Base-by-base conservation (phyloP, 805 yeast species). In the Pichia manshurica region DNA sequence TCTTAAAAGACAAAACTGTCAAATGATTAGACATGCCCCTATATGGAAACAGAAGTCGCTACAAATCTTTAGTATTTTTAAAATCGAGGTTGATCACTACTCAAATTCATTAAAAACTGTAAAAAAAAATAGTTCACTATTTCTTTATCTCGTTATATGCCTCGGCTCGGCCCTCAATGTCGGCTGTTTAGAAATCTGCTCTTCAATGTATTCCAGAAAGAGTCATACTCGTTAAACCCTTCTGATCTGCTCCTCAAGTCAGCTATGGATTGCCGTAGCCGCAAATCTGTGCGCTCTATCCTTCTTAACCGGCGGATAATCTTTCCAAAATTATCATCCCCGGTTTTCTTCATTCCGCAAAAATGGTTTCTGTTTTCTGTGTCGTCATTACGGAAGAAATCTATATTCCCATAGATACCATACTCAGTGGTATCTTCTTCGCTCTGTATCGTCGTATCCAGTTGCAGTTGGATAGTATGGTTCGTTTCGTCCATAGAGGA, bases 191-290 rank as follows among this genome's bases (percentile, higher is more conserved):
- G n/a, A n/a, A 44, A 38, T n/a, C 23, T 44, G 9, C 21, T 29
- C 17, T 37, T 44, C 12, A 44, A 5, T n/a, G 23, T 9, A 13
- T n/a, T 22, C 47, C 47, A 45, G 19, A 45, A 3, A 9, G 44
- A 28, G 3, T 12, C 17, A 32, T 39, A 3, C 7, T 38, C 17
- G 19, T 39, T 10, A 20, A n/a, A 21, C 1, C 17, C 3, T 8
- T 31, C 1, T 5, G 16, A 4, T 15, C 21, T 5, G 28, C 34
- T n/a, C 15, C 15, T 29, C 46, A 47, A 47, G 31, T 47, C 49
- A 1, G 46, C 43, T 12, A 47, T 42, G 5, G 49, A 47, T 32
- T 47, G 46, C 25, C 49, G 16, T 12, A 47, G 8, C n/a, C 8
- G 29, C 29, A 47, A 20, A 32, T 47, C 49, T 2, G 23, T 37